Percentiles rank a stretch among this genome's conserved stretches.
These are phyloP conservation scores for Phytophthora foliorum DNA, from an alignment of 352 stramenopile species.

Conservation along the genomic window DNA sequence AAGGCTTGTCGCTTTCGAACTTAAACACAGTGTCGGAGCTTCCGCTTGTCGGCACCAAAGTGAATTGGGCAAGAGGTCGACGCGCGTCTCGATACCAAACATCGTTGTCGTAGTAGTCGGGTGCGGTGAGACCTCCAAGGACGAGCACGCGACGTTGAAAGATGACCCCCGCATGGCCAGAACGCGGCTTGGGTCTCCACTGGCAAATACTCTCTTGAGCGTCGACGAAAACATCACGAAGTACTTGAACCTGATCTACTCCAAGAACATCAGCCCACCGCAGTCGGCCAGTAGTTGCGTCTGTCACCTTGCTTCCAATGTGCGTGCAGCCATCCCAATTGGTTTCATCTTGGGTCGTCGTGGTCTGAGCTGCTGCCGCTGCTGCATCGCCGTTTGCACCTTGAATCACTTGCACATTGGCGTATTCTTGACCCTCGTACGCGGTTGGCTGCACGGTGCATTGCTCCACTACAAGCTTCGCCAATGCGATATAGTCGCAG, in stretches of 20 bases:
- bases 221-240: conserved; percentile 73
- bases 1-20: conserved; percentile 91
- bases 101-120: conserved; percentile 84
- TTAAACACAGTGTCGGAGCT: conserved; percentile 85
- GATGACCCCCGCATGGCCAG: conserved; percentile 68
- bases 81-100: conserved; percentile 87
- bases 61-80: conserved; percentile 65
- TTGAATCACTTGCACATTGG: conserved; percentile 52
- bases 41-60: conserved; percentile 50
- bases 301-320: conserved; percentile 48
- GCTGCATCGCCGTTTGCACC: conserved; percentile 24
- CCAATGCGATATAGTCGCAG: conserved; percentile 77
- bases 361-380: conserved; percentile 11
- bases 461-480: conserved; percentile 62
- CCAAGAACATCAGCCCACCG: conserved; percentile 72
- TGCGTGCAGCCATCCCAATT: conserved; percentile 76
- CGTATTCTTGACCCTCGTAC: conserved; percentile 62
- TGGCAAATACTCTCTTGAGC: conserved; percentile 73
- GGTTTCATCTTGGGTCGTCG: conserved; percentile 25
- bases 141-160: conserved; percentile 86
- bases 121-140: conserved; percentile 71
- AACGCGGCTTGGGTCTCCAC: conserved; percentile 67
- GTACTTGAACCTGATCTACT: conserved; percentile 69
- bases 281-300: conserved; percentile 51
- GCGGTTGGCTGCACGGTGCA: conserved; percentile 58